A percentile compares a stretch with the other conserved stretches of the same genome.
These are phyloP conservation scores for Oxalis stricta DNA, from an alignment of 441 rosid genomes.

Conservation along the genomic window DNA sequence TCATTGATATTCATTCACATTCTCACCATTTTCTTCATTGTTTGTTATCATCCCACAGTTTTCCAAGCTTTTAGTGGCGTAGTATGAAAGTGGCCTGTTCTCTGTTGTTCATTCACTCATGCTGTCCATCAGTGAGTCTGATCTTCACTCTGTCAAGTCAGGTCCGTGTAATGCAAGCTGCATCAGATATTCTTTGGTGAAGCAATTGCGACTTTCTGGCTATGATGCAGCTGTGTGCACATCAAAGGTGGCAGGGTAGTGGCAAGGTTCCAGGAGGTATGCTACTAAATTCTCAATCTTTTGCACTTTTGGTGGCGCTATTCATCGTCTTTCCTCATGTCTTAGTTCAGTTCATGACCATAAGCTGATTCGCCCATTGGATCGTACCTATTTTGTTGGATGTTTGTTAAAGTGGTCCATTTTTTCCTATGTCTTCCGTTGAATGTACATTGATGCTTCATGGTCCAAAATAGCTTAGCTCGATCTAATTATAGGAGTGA, in stretches of 20 bases:
- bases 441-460: neutral
- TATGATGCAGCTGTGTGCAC: conserved; percentile 81
- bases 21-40: neutral
- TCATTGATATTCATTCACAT: neutral
- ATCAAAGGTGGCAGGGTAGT: conserved; percentile 64
- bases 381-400: no score
- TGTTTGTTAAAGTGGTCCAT: no score
- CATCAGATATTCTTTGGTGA: conserved; percentile 57
- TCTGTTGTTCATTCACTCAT: conserved; percentile 42
- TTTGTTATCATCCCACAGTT: conserved; percentile 28
- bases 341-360: neutral
- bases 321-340: neutral
- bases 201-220: conserved; percentile 62
- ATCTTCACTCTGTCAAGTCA: conserved; percentile 39
- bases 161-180: conserved; percentile 73
- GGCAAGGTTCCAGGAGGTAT: conserved; percentile 93
- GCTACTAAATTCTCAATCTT: conserved; percentile 1
- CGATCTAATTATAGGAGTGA: no score
- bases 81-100: conserved; percentile 43
- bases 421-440: neutral
- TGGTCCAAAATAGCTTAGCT: neutral
- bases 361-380: no score
- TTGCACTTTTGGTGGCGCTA: neutral
- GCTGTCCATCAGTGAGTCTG: conserved; percentile 40
- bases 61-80: conserved; percentile 36